Conservation (phyloP, 352 stramenopile species). For the Pythium scleroteichum region DNA sequence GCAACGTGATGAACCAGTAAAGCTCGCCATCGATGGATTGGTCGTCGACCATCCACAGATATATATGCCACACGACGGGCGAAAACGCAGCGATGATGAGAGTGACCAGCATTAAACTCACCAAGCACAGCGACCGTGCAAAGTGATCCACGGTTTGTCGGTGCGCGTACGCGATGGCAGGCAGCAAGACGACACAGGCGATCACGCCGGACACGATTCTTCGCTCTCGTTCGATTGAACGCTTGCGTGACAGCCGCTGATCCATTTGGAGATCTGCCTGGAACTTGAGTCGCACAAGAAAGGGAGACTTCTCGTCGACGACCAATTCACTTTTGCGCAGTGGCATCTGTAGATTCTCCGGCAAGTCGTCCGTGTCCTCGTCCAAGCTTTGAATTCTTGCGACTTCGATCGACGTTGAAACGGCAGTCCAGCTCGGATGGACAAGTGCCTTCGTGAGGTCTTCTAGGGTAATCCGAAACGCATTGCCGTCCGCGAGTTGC, state of each 20-base stretch:
- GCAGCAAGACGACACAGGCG: constrained; percentile 18
- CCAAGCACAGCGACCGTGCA: constrained; percentile 3
- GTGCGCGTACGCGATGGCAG: constrained; percentile 15
- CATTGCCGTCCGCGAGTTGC: constrained; percentile 30
- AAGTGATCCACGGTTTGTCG: neutral
- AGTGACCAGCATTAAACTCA: neutral
- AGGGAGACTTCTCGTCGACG: constrained; percentile 21
- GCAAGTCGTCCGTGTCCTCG: constrained; percentile 9
- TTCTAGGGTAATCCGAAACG: constrained; percentile 38
- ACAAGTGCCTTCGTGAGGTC: constrained; percentile 35
- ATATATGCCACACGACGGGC: constrained; percentile 34
- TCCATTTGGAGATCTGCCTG: constrained; percentile 35
- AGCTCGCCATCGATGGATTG: constrained; percentile 33
- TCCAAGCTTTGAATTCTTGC: constrained; percentile 21
- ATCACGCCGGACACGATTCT: constrained; percentile 11
- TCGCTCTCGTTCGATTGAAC: constrained; percentile 16
- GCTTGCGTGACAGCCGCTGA: constrained; percentile 13
- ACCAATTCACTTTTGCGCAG: constrained; percentile 5
- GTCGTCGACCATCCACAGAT: constrained; percentile 22
- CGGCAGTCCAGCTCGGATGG: constrained; percentile 22
- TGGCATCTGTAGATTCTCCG: neutral
- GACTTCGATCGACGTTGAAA: constrained; percentile 26
- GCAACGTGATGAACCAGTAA: constrained; percentile 40
- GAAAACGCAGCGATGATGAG: constrained; percentile 16
- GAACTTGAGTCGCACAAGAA: constrained; percentile 35